A percentile compares a stretch with the other conserved stretches of the same genome.
phyloP scores from a whole-genome alignment of 139 green algal genomes.

The Monoraphidium neglectum region DNA sequence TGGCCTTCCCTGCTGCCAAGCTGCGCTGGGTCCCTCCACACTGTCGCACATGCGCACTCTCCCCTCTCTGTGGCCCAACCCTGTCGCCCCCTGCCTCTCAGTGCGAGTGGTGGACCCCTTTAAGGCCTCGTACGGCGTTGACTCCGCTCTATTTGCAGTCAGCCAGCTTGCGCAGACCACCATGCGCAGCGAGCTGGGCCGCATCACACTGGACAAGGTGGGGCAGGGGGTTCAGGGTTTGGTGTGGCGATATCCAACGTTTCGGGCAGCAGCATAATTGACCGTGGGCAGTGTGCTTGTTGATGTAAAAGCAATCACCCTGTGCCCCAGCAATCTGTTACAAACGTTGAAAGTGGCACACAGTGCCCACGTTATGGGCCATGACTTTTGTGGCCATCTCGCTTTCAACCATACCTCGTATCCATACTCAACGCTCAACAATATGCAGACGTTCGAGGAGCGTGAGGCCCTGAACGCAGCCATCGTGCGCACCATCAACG shows the following conservation, averaged over 20 bases:
- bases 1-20: too few relatives aligned
- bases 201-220: constrained; percentile 94
- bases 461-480: constrained; percentile 88
- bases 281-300: too few relatives aligned
- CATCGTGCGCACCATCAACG: constrained; percentile 89
- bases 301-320: too few relatives aligned
- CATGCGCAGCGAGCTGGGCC: constrained; percentile 95
- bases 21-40: constrained; percentile 29
- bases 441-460: constrained; percentile 91
- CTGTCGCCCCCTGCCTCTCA: too few relatives aligned
- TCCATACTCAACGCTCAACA: too few relatives aligned
- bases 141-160: constrained; percentile 91
- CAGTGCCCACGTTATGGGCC: too few relatives aligned
- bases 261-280: too few relatives aligned
- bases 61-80: not conserved
- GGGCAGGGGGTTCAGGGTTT: not conserved
- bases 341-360: too few relatives aligned
- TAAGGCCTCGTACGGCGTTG: constrained; percentile 91
- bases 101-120: constrained; percentile 85
- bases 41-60: not conserved
- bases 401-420: too few relatives aligned
- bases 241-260: too few relatives aligned
- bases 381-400: too few relatives aligned
- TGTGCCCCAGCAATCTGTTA: too few relatives aligned
- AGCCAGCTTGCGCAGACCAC: constrained; percentile 96